Evolutionary conservation across 1,284 basidiomycete genomes (phyloP).

Genomic region (Tylopilus sp.): DNA sequence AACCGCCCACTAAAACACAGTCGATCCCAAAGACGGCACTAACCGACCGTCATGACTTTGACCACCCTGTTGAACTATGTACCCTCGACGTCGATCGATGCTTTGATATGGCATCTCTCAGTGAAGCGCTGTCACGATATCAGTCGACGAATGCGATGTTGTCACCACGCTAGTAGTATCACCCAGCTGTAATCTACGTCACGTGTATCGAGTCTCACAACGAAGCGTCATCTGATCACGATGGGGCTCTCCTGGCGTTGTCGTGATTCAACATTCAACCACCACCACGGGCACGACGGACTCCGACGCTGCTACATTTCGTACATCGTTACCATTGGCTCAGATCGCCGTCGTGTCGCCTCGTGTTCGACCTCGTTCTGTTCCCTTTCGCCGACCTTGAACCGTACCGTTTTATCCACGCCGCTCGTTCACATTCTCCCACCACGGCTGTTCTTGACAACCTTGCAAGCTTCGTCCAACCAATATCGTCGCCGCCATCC

Average conservation of each 20-base stretch:
- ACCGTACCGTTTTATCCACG: constrained; percentile 5
- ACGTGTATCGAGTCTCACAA: constrained; percentile 14
- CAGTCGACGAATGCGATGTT: constrained; percentile 18
- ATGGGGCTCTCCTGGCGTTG: not conserved
- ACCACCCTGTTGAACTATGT: constrained; percentile 21
- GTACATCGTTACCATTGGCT: not conserved
- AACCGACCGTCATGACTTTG: constrained; percentile 11
- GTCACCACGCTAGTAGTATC: constrained; percentile 10
- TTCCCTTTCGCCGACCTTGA: not conserved
- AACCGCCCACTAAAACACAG: constrained; percentile 9
- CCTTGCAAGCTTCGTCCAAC: not conserved
- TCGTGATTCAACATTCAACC: no score
- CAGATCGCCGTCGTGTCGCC: constrained; percentile 5
- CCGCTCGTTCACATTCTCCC: not conserved
- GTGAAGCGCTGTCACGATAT: constrained; percentile 37
- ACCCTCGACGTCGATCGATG: constrained; percentile 29
- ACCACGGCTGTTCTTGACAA: constrained; percentile 4
- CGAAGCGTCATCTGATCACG: not conserved
- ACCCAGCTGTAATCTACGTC: no score
- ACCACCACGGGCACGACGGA: not conserved
- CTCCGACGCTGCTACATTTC: not conserved
- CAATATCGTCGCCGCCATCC: not conserved
- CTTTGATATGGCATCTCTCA: constrained; percentile 40
- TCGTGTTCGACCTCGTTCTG: constrained; percentile 25
- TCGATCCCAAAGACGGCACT: constrained; percentile 11